Base-by-base conservation (phyloP, 2,329 filamentous ascomycete genomes). In the Ilyonectria destructans region DNA sequence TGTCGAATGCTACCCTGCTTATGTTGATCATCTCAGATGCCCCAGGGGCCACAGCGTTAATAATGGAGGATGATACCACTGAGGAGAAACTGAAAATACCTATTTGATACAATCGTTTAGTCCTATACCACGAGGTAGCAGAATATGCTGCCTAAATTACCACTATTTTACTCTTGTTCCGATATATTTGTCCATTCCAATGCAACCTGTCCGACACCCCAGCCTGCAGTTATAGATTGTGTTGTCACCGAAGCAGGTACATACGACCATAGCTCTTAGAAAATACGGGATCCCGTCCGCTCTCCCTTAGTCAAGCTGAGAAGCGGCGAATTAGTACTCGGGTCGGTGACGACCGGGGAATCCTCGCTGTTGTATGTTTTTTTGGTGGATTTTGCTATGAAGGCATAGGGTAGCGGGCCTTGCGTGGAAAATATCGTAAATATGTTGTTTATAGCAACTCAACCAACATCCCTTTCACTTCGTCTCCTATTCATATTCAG, bases 71-170 rank as follows among this genome's bases (percentile, higher is more conserved):
- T 15, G 58, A 54, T 52, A 54, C 35, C 35, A 35, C 31, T 37
- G n/a, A 40, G 12, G 29, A 35, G 45, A 51, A n/a, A 40, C 56
- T 49, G 43, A 59, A 49, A 60, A 7, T 19, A 19, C 19, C 26
- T 51, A 12, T 62, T 62, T 62, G 23, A 21, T 55, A 62, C 49
- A 13, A 54, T 61, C 35, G 33, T 60, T 61, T 61, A 45, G 48
- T 52, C 35, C 58, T 26, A 29, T 23, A 26, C 13, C 40, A 26
- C 26, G 26, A 21, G 48, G 48, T 8, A 33, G n/a, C 31, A 37
- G 51, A 23, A 9, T 9, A 54, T 54, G n/a, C 10, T 19, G n/a
- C 31, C n/a, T 35, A 4, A 43, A n/a, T n/a, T 19, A 26, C 46
- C 21, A 31, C 21, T 43, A 52, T 40, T 60, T 52, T 62, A 31